A percentile compares a stretch with the other conserved stretches of the same genome.
phyloP scores from a whole-genome alignment of 2,329 filamentous ascomycete genomes.

The Fusarium sp. region DNA sequence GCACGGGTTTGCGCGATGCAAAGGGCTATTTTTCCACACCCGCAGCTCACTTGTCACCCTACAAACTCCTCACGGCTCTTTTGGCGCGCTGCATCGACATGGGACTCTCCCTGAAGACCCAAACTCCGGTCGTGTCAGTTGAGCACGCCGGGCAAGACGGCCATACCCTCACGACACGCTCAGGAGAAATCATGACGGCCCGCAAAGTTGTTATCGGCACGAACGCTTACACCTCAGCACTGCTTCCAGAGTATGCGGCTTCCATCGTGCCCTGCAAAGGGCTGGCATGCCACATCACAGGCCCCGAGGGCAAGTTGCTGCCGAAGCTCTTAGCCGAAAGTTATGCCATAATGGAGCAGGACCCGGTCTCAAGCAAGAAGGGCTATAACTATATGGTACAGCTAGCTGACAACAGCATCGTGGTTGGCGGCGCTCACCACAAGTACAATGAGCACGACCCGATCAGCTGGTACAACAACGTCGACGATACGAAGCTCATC shows the following conservation, averaged over 20 bases:
- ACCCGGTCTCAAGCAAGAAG: not conserved
- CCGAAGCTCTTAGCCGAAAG: not conserved
- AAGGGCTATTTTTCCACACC: constrained; percentile 1
- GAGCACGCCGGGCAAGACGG: not conserved
- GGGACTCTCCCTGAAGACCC: not conserved
- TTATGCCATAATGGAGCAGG: constrained; percentile 2
- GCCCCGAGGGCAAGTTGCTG: not conserved
- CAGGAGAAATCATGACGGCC: not conserved
- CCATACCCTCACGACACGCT: not conserved
- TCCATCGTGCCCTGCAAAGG: constrained; percentile 1
- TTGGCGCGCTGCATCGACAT: not conserved
- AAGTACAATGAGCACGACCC: not conserved
- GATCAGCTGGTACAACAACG: constrained; percentile 4
- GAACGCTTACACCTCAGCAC: not conserved
- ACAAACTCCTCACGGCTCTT: not conserved
- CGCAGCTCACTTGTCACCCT: not conserved
- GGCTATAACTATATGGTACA: constrained; percentile 3
- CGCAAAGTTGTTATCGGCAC: not conserved
- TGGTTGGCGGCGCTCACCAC: constrained; percentile 6
- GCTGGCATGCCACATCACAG: not conserved
- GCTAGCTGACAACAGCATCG: not conserved
- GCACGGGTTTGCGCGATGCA: not conserved
- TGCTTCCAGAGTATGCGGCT: not conserved
- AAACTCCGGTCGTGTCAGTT: not conserved
- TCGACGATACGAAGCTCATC: not conserved